These are phyloP conservation scores for Lophiostoma macrostomum DNA, from an alignment of 495 filamentous ascomycete species.

Conservation along the genomic window DNA sequence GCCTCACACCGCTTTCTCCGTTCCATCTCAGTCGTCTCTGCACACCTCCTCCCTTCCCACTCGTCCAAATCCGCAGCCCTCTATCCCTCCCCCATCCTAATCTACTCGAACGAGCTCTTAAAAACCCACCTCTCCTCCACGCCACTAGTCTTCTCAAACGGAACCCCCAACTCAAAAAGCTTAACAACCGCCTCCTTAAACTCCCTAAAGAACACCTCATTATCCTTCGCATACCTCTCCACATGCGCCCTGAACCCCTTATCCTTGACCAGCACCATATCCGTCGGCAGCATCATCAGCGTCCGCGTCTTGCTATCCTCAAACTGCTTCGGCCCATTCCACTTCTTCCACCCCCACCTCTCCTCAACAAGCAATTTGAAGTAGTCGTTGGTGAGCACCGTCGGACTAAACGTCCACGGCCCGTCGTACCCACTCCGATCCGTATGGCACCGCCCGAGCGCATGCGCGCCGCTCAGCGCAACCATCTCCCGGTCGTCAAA, in stretches of 20 bases:
- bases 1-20: background rate
- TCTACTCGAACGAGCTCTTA: conserved; percentile 53
- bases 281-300: conserved; percentile 96
- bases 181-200: conserved; percentile 75
- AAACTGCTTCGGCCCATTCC: conserved; percentile 84
- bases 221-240: conserved; percentile 89
- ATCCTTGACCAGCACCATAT: conserved; percentile 85
- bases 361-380: conserved; percentile 82
- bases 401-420: conserved; percentile 96
- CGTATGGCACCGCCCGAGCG: conserved; percentile 86
- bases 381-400: conserved; percentile 91
- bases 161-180: conserved; percentile 93
- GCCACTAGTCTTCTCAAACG: conserved; percentile 70
- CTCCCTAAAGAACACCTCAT: conserved; percentile 88
- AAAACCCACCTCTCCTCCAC: conserved; percentile 69
- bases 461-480: conserved; percentile 84
- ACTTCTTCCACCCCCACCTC: conserved; percentile 92
- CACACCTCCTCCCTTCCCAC: too few species aligned
- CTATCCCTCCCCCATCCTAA: background rate
- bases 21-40: too few species aligned
- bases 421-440: conserved; percentile 87
- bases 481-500: conserved; percentile 98
- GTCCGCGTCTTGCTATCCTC: conserved; percentile 77
- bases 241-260: conserved; percentile 81
- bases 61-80: background rate